These are phyloP conservation scores for Oryza officinalis DNA, from an alignment of 176 grass and related monocot genomes.

Conservation along the genomic window DNA sequence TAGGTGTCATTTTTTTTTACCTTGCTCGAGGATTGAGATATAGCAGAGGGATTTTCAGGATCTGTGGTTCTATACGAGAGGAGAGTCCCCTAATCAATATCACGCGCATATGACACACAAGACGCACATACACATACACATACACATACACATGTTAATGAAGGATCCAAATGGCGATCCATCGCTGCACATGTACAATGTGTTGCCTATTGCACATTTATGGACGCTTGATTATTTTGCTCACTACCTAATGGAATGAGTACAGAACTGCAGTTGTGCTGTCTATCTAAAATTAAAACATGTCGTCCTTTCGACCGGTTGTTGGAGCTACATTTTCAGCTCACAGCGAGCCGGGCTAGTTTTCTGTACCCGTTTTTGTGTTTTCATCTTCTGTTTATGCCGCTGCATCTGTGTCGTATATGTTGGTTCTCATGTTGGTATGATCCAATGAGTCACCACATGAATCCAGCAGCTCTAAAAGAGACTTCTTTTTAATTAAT, in stretches of 20 bases:
- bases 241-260: not conserved
- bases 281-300: not conserved
- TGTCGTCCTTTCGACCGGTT: not conserved
- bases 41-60: too few relatives aligned
- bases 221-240: not conserved
- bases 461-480: not conserved
- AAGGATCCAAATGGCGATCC: not conserved
- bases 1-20: too few relatives aligned
- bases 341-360: not conserved
- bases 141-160: too few relatives aligned
- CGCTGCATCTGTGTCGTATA: not conserved
- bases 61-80: too few relatives aligned
- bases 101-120: too few relatives aligned
- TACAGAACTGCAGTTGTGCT: not conserved
- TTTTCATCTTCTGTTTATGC: not conserved
- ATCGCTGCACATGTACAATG: not conserved
- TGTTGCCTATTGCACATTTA: not conserved
- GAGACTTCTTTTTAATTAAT: not conserved
- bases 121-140: too few relatives aligned
- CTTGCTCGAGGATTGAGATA: too few relatives aligned
- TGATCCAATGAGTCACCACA: not conserved
- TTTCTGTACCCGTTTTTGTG: not conserved
- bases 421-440: too few relatives aligned
- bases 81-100: too few relatives aligned
- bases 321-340: conserved; percentile 35